Base-by-base conservation (phyloP, 2,329 filamentous ascomycete species). In the Colletotrichum chlorophyti region DNA sequence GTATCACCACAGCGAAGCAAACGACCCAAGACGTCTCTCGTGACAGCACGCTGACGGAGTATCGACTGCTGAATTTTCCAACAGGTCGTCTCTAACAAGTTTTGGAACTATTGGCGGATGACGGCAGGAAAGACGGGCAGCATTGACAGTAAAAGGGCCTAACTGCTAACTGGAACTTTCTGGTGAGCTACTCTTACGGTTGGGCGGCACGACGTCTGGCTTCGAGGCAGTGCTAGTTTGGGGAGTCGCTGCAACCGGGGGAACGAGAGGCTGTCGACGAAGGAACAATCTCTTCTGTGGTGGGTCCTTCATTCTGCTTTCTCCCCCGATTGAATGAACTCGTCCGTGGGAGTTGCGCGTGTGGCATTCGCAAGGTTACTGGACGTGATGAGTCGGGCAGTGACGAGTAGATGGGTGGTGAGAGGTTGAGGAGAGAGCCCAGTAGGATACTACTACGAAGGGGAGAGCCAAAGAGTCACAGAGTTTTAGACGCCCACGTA, bases 241-340 rank as follows among this genome's bases (percentile, higher is more conserved):
- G 62, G 59, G 59, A 53, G 59, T 61, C 41, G 46, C 57, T 52
- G 64, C 42, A 50, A 59, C 53, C 21, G 54, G 45, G 41, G 19
- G 61, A 70, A 72, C 40, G 68, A 73, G 70, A 72, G 71, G 71
- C 61, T 66, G 52, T 69, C 53, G 62, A 38, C 62, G 65, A 68
- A 63, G 68, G 69, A 68, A 70, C 64, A 66, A 65, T 66, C 65
- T 57, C 45, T 38, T n/a, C 26, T 29, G n/a, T 38, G 19, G 52
- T 29, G 52, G 45, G 10, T 23, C 26, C 29, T 12, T 19, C 12
- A 19, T 15, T 45, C 12, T 14, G 5, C 26, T 21, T n/a, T n/a
- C n/a, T n/a, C n/a, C n/a, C n/a, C n/a, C n/a, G n/a, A n/a, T n/a
- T n/a, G n/a, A n/a, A n/a, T n/a, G n/a, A n/a, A n/a, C n/a, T n/a